Evolutionary conservation across 2,329 filamentous ascomycete species (phyloP), one percentile per base, ranked within the genome.

Genomic region (Stemphylium lycopersici): DNA sequence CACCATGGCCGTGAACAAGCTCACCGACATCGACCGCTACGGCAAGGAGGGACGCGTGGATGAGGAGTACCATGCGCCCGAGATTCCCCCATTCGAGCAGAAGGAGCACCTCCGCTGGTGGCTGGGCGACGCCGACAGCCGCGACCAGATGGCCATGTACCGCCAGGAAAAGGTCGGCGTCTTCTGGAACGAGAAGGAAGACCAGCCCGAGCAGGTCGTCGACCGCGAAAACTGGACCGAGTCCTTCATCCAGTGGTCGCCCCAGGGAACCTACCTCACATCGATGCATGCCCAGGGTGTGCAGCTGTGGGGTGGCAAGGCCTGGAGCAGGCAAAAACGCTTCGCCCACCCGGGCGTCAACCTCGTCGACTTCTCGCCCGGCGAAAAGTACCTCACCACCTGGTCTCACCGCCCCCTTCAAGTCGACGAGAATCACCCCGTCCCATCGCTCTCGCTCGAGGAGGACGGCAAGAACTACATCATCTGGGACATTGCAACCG

Each of bases 401-500:
- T 99, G 95, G 95, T 98, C 95, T 46, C 91, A 93, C 78, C 86
- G 91, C 45, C 92, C 95, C 20, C 96, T 99, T 71, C 87, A 90
- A 57, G 91, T 99, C 52, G 90, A 95, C 55, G 95, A 98, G 67
- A 90, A 90, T 62, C 90, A 96, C 76, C 89, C 90, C 2, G 81
- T 89, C n/a, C 83, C 97, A 45, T 88, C 90, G 3, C 82, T 82
- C 6, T 78, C 78, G 13, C 55, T 92, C 56, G 95, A 98, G 70
- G 95, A 99, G 71, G 93, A 99, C 68, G 95, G 95, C 77, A 98
- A 98, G 84, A 97, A 98, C 84, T 98, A 98, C 77, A 90, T 99
- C 71, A 93, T 99, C 71, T 99, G 95, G 95, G 93, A 98, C 71
- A 88, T 98, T 59, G 90, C 90, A 47, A 95, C 93, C 8, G 88